Evolutionary conservation across 1,139 yeast species (phyloP), one percentile per base, ranked within the genome.

Genomic region (Taphrina communis): DNA sequence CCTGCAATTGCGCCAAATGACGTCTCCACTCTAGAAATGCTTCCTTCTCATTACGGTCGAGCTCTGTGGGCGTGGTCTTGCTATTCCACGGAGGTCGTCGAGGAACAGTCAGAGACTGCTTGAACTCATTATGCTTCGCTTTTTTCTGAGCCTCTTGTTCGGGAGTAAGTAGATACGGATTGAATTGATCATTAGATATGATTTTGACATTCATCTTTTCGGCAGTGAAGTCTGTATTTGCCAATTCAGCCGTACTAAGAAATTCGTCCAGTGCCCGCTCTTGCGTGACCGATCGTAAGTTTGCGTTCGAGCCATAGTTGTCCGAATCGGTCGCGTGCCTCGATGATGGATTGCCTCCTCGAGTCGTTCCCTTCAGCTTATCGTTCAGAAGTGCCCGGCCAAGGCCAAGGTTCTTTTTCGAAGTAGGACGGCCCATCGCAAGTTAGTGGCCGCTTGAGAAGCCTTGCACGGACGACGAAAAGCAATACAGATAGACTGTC

Each of bases 1-100:
- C 97, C 72, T 95, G 95, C 71, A 95, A 82, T 58, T 84, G 80
- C 0, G 99, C 99, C 72, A 95, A 82, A 59, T 87, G 87, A 76
- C 98, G 84, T 80, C 99, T 86, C 99, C 99, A 95, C 42, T 89
- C 88, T 75, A 95, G 83, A 76, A 95, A 95, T 1, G 97, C 88
- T 73, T 91, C 89, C 75, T 89, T 91, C 79, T 95, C 99, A 75
- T 86, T 87, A 76, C 96, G 84, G 73, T 93, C 97, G 65, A 95
- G 84, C 79, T 92, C 91, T 56, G 84, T 82, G 72, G 88, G 86
- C 62, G 94, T 87, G 80, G 88, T 94, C 11, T 72, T 69, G 71
- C 83, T 84, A 70, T 81, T 83, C 99, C 99, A 95, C 66, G 80
- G 76, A 7, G 99, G 99, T 77, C 99, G 84, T 78, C 97, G 86